Conservation (phyloP, 768 basidiomycete genomes). For the Agaricus blazei region DNA sequence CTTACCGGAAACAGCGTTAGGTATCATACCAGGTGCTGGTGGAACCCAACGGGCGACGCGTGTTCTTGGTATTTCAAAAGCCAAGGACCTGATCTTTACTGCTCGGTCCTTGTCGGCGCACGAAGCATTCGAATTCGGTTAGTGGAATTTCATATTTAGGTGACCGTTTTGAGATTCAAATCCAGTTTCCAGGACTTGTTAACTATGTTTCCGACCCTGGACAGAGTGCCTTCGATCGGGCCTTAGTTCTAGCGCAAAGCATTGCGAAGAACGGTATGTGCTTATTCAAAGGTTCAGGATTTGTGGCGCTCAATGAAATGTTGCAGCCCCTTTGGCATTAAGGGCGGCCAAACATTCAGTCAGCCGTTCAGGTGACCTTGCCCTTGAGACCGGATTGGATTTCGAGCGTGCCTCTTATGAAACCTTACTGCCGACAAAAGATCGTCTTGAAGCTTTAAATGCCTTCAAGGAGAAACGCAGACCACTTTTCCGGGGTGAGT, state of each 20-base stretch:
- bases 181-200: constrained; percentile 58
- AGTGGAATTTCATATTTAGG: not conserved
- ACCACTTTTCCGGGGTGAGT: constrained; percentile 81
- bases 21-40: constrained; percentile 88
- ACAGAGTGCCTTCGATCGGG: constrained; percentile 59
- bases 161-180: constrained; percentile 4
- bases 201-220: constrained; percentile 71
- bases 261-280: constrained; percentile 63
- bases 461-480: constrained; percentile 84
- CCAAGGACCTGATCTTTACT: constrained; percentile 86
- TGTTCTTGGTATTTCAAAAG: constrained; percentile 70
- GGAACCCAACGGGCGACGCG: constrained; percentile 83
- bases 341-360: constrained; percentile 87
- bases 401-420: constrained; percentile 88
- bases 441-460: constrained; percentile 77
- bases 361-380: constrained; percentile 70
- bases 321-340: constrained; percentile 75
- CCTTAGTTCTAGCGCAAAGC: constrained; percentile 61
- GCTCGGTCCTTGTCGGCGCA: constrained; percentile 60
- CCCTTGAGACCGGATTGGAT: constrained; percentile 86
- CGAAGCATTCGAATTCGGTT: constrained; percentile 74
- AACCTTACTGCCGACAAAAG: constrained; percentile 64
- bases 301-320: not conserved
- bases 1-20: constrained; percentile 72
- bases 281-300: not conserved